phyloP scores from a whole-genome alignment of 2,329 filamentous ascomycete species.

The Paecilomyces dactylethromorphus region DNA sequence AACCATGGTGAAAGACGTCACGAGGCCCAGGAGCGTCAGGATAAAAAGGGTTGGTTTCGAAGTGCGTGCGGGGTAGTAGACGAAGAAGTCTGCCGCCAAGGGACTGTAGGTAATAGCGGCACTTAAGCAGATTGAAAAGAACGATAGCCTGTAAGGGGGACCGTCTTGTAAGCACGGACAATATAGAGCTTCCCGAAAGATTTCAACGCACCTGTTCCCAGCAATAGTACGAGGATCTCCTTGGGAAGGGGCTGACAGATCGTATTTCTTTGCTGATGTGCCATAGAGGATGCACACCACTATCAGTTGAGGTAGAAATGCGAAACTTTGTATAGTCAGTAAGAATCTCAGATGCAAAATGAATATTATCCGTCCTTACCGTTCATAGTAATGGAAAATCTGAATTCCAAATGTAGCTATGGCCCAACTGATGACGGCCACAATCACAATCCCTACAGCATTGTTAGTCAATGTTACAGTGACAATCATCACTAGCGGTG shows the following conservation, averaged over 20 bases:
- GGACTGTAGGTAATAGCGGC: constrained; percentile 59
- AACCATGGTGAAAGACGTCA: constrained; percentile 54
- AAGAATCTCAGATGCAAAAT: neutral
- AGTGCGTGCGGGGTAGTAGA: constrained; percentile 55
- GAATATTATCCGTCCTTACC: constrained; percentile 27
- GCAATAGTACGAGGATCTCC: constrained; percentile 48
- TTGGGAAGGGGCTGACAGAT: constrained; percentile 44
- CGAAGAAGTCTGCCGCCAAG: constrained; percentile 60
- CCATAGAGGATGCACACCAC: constrained; percentile 58
- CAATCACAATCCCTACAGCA: constrained; percentile 50
- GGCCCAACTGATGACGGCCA: constrained; percentile 55
- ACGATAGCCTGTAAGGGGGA: constrained; percentile 48
- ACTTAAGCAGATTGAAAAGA: constrained; percentile 63
- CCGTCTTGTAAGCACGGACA: neutral
- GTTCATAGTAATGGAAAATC: constrained; percentile 62
- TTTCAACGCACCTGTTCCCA: constrained; percentile 36
- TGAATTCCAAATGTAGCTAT: constrained; percentile 63
- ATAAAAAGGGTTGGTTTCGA: constrained; percentile 49
- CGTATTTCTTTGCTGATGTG: constrained; percentile 54
- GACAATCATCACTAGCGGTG: neutral
- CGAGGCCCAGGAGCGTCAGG: constrained; percentile 52
- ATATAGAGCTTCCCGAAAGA: too few relatives aligned
- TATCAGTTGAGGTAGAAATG: constrained; percentile 58
- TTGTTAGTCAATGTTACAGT: neutral
- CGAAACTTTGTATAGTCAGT: constrained; percentile 40